phyloP scores from a whole-genome alignment of 352 stramenopile species.

The Globisporangium polare region DNA sequence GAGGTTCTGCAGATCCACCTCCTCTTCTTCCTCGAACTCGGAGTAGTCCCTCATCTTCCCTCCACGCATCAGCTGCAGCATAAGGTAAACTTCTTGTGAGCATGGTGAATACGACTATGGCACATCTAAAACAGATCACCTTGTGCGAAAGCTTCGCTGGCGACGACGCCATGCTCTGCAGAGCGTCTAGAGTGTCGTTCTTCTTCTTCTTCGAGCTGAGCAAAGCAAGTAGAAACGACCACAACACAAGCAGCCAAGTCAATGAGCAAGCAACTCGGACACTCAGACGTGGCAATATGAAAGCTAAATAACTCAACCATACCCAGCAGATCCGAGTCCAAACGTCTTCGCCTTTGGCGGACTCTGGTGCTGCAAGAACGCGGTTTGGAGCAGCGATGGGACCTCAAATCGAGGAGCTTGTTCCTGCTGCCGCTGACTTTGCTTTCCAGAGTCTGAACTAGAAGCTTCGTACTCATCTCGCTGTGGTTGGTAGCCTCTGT shows the following conservation, averaged over 20 bases:
- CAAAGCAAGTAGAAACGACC: conserved; percentile 2
- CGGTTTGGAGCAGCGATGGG: conserved; percentile 52
- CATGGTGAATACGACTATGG: neutral
- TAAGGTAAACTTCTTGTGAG: neutral
- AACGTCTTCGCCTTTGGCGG: conserved; percentile 51
- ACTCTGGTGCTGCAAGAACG: conserved; percentile 55
- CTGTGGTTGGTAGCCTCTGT: conserved; percentile 10
- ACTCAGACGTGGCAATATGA: neutral
- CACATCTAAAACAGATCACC: conserved; percentile 12
- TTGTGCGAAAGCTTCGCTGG: conserved; percentile 60
- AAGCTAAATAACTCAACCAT: neutral
- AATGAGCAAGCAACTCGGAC: neutral
- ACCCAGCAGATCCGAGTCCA: conserved; percentile 46
- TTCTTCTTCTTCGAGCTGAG: conserved; percentile 55
- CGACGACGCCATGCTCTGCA: conserved; percentile 58
- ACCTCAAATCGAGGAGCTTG: conserved; percentile 24
- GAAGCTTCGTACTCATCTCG: conserved; percentile 1
- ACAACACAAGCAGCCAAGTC: neutral
- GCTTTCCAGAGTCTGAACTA: conserved; percentile 16
- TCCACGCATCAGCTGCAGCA: conserved; percentile 52
- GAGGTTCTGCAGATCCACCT: conserved; percentile 71
- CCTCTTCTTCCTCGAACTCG: conserved; percentile 78
- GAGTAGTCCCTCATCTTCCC: conserved; percentile 75
- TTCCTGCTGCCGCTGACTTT: conserved; percentile 1
- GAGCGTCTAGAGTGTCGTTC: conserved; percentile 38